These are phyloP conservation scores for Cyamopsis tetragonoloba DNA, from an alignment of 306 rosid genomes.

Conservation along the genomic window DNA sequence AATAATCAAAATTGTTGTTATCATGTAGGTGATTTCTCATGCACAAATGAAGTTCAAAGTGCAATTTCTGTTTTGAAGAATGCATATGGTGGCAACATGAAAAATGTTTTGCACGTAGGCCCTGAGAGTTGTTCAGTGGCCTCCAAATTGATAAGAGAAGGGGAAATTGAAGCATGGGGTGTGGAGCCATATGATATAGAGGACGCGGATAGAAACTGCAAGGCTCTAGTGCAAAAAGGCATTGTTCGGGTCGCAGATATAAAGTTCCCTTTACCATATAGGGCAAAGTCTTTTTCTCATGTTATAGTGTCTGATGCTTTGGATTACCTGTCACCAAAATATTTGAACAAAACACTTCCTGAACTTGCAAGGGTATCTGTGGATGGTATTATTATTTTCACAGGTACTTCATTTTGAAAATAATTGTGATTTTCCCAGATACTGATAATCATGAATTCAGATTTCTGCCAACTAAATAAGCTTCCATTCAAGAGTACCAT, in stretches of 20 bases:
- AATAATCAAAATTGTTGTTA: slow-evolving; percentile 8
- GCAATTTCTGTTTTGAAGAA: slow-evolving; percentile 65
- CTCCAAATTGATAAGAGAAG: slow-evolving; percentile 58
- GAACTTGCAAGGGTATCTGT: slow-evolving; percentile 78
- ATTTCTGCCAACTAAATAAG: background rate
- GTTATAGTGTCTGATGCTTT: slow-evolving; percentile 80
- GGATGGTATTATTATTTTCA: slow-evolving; percentile 65
- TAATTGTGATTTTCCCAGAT: background rate
- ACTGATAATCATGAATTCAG: background rate
- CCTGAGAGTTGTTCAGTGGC: slow-evolving; percentile 86
- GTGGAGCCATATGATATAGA: slow-evolving; percentile 89
- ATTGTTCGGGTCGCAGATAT: slow-evolving; percentile 77
- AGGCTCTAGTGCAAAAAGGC: slow-evolving; percentile 70
- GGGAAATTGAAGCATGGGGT: slow-evolving; percentile 91
- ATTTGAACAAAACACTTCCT: slow-evolving; percentile 80
- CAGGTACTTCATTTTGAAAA: slow-evolving; percentile 45
- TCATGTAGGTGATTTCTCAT: slow-evolving; percentile 64
- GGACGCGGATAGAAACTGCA: slow-evolving; percentile 68
- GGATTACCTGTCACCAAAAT: slow-evolving; percentile 91
- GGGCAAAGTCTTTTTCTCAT: slow-evolving; percentile 76
- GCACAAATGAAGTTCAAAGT: slow-evolving; percentile 68
- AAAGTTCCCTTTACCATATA: slow-evolving; percentile 83
- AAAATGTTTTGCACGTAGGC: slow-evolving; percentile 78
- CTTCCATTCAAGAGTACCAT: background rate
- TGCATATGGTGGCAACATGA: slow-evolving; percentile 71